These are phyloP conservation scores for Austropuccinia psidii DNA, from an alignment of 1,284 basidiomycete genomes.

Conservation along the genomic window DNA sequence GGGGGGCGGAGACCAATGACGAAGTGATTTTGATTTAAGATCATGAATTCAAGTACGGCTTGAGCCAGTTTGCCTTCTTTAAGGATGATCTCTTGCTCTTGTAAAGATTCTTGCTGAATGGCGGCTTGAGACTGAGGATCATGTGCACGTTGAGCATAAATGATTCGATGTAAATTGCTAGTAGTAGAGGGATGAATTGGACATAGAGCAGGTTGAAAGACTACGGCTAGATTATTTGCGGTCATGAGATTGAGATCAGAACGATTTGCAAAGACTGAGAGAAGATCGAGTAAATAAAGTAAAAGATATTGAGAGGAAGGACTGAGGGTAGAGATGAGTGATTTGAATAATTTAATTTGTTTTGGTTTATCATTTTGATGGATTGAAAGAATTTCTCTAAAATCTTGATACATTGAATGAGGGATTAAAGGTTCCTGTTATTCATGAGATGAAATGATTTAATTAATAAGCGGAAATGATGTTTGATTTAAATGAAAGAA, in stretches of 20 bases:
- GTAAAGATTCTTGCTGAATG: conserved; percentile 26
- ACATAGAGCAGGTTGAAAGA: conserved; percentile 77
- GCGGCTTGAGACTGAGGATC: not conserved
- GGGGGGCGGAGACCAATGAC: conserved; percentile 28
- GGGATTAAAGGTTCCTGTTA: conserved; percentile 45
- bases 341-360: conserved; percentile 56
- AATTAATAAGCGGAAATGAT: conserved; percentile 44
- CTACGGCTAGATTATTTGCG: conserved; percentile 83
- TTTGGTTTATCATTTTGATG: conserved; percentile 14
- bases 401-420: conserved; percentile 20
- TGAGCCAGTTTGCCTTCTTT: conserved; percentile 30
- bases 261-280: conserved; percentile 87
- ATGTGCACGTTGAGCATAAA: conserved; percentile 11
- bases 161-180: conserved; percentile 20
- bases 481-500: conserved; percentile 44
- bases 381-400: not conserved
- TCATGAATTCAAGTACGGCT: conserved; percentile 31
- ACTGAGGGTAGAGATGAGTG: conserved; percentile 74
- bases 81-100: conserved; percentile 29
- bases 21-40: conserved; percentile 31
- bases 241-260: conserved; percentile 92
- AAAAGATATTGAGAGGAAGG: conserved; percentile 85
- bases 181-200: conserved; percentile 3
- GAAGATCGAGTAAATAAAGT: conserved; percentile 87
- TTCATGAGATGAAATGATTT: conserved; percentile 33